Base-by-base conservation (phyloP, 2,329 filamentous ascomycete genomes). In the Aspergillus chevalieri region DNA sequence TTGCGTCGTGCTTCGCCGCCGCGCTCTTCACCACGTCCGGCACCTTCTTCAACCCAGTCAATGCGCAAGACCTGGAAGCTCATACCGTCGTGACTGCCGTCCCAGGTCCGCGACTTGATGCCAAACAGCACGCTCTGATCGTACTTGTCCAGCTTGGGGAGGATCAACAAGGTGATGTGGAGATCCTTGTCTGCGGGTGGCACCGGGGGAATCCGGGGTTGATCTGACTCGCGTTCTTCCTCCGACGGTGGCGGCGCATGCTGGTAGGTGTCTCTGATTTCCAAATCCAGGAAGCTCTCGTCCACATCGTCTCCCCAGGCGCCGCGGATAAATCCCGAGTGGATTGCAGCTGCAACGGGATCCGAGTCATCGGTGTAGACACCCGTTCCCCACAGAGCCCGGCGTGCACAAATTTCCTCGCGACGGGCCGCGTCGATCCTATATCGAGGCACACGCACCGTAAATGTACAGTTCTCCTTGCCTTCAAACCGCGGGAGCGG, bases 281-380 rank as follows among this genome's bases (percentile, higher is more conserved):
- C 74, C 30, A 77, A 69, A 54, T 80, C 77, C 9, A 95, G 75
- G 69, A 92, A 74, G 10, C 77, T 74, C 1, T 82, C 75, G 58
- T 93, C 87, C 1, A 93, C 80, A 33, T 89, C 86, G 6, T 90
- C 83, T 4, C 83, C 77, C 86, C 91, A 95, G 60, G 91, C 89
- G 30, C 92, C 92, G 39, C 85, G 84, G 57, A 98, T 86, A 84
- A 90, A 97, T 3, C 93, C 93, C 1, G 85, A 84, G 66, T 98
- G 93, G 43, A 98, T 92, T 52, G 91, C 92, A 2, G 92, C 91
- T 0, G 90, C 92, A 21, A 98, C 80, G 0, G 93, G 83, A 64
- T 98, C 93, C 0, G 90, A 95, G 68, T 98, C 93, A 59, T 98
- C 93, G 0, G 90, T 95, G 65, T 97, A 97, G 6, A 98, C 80